Base-by-base conservation (phyloP, 352 stramenopile species). In the Pythium aristosporum region DNA sequence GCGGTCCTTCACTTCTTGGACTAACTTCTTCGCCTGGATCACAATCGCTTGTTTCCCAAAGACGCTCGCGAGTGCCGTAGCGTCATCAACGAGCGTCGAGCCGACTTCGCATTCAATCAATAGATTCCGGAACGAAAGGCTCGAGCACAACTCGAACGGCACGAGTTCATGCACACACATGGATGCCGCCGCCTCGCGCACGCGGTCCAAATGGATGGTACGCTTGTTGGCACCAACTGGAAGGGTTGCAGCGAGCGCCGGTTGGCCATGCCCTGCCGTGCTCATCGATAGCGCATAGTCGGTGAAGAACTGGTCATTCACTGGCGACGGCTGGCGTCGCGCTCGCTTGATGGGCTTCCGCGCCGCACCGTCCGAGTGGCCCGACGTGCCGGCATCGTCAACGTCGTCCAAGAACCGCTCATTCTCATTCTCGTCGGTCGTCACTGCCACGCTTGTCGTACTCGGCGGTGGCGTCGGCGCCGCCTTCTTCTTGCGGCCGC, bases 131-230 rank as follows among this genome's bases (percentile, higher is more conserved):
- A 92, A 87, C 21, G 76, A 76, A 11, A 75, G 70, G 51, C 77
- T 89, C 4, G 75, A 73, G 51, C 79, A 89, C 32, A 92, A 56
- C 34, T 91, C 79, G 30, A 92, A 84, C 32, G 83, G 78, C 30
- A 88, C 58, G 73, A 90, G 82, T 43, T 92, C 81, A 37, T 84
- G 77, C 11, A 92, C 63, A 37, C 80, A 90, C 28, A 92, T 48
- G 30, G 79, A 83, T 1, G 74, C 77, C 20, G 87, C 69, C 0
- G 79, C 81, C 51, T 91, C 79, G 0, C 80, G 77, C 1, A 92
- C 73, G 41, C 84, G 83, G 32, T 89, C 83, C 6, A 67, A 34
- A 54, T 85, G 82, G 36, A 85, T 37, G 10, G 55, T 2, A 7
- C 59, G 64, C 49, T 75, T 75, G 3, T 68, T 54, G 16, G 8